Base-by-base conservation (phyloP, 441 rosid species). In the Corymbia calophylla region DNA sequence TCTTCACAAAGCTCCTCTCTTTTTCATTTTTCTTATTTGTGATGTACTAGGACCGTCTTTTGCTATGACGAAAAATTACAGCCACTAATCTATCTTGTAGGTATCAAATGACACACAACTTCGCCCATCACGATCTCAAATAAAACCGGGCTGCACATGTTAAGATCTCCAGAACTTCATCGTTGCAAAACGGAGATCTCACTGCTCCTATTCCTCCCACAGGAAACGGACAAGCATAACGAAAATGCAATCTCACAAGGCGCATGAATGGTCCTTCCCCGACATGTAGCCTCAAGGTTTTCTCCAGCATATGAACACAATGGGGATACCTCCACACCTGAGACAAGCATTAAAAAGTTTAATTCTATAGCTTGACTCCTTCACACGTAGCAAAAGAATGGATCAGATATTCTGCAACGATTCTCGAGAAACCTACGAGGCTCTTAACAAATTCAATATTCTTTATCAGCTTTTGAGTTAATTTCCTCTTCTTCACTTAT, bases 311-410 rank as follows among this genome's bases (percentile, higher is more conserved):
- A 97, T 9, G 99, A 96, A 90, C 98, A 96, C 73, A 96, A 93
- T 0, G 99, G 99, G 11, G 99, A 97, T 54, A 98, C 99, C 94
- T 98, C 99, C 93, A 97, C 99, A 89, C 99, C 99, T 98, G 94
- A 44, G 31, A 89, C 66, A 88, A 81, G 53, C 81, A 54, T 88
- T 58, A 27, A 88, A 10, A 7, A 18, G 49, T 47, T 47, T 80
- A 25, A 18, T 44, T 80, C 85, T 70, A 77, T 13, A 47, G 85
- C 18, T 44, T 44, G 13, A 80, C 12, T 44, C 11, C 85, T 80
- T 80, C 7, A 44, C 51, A 44, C 16, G 4, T 23, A 23, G 85
- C 53, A 80, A 80, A 80, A 44, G 85, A 80, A 80, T 2, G 19
- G 53, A 44, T 44, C n/a, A 80, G 51, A 47, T 80, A 80, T 25